Evolutionary conservation across 108 stramenopile species (phyloP), one percentile per base, ranked within the genome.

Genomic region (Bacterosira constricta): DNA sequence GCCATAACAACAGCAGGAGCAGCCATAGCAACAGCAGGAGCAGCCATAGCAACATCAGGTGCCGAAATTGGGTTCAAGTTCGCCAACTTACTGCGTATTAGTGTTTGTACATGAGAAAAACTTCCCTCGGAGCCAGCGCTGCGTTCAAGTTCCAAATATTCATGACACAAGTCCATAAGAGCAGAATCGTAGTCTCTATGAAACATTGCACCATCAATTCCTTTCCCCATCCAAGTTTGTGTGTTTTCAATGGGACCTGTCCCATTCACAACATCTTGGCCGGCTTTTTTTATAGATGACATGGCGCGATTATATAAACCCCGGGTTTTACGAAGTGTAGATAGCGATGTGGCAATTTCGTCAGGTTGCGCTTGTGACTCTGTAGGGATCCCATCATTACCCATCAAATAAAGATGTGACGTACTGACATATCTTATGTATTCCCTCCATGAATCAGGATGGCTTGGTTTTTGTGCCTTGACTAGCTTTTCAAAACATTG

Each of bases 91-190:
- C 80, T 88, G 39, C 80, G 75, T 4, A 88, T 66, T 27, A 77
- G 60, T 34, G 69, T 63, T 29, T 60, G 42, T 4, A 88, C 91
- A 25, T 77, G 57, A n/a, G 47, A 42, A 21, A 88, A 66, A 46
- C 84, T 89, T 30, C 82, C 73, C 25, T 82, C 79, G 1, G 91
- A 90, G 20, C 94, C 94, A 77, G 87, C 84, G 36, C 52, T 42
- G 26, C 71, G 58, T 66, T 95, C 94, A 67, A 95, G 91, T 1
- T 74, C 61, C 52, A 87, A 20, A 73, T 85, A 95, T 26, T 92
- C 88, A 29, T 76, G 80, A 60, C 91, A 91, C 27, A 95, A 78
- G 50, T 77, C 61, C 8, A 61, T 71, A 27, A 92, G 66, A 4
- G 89, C 82, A 10, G 63, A 41, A 41, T 85, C 82, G 62, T 83